Evolutionary conservation across 2,329 filamentous ascomycete species (phyloP), one percentile per base, ranked within the genome.

Genomic region (Fusarium sp.): DNA sequence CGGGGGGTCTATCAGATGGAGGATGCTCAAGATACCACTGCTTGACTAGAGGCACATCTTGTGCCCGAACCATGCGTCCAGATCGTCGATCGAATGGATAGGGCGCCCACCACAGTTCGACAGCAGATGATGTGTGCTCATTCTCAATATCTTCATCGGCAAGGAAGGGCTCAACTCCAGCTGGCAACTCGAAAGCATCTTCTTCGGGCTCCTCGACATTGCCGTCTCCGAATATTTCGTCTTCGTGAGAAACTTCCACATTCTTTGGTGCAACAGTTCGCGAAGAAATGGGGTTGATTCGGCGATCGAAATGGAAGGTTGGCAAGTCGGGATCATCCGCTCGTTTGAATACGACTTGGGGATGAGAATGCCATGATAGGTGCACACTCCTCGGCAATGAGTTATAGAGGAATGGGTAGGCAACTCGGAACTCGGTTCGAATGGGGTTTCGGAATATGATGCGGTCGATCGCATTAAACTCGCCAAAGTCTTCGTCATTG

Each of bases 11-110:
- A 34, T 91, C 90, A 53, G 90, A 87, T 10, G 95, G 93, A 65
- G 93, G 93, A 74, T 99, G 96, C 78, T 99, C 94, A 6, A 99
- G 84, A 73, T 99, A 99, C 91, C 93, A 98, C 76, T 98, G 95
- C 79, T 99, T 99, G 48, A 99, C 91, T 8, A 99, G 81, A 5
- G 96, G 93, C 19, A 99, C 95, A 76, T 99, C 96, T 77, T 99
- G 93, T 11, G 95, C 95, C 50, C 96, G 88, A 58, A 98, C 93
- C 93, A 97, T 99, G 67, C 88, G 90, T 32, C 95, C 95, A 35
- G 95, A 98, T 54, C 95, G 87, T 71, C 93, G 89, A 77, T 99
- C 89, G 75, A 99, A 99, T 1, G 96, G 95, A 74, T 91, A 97
- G 24, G 95, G 96, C 26, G 95, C 94, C 96, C 96, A 99, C 94